These are phyloP conservation scores for Phytophthora syringae DNA, from an alignment of 352 stramenopile species.

Conservation along the genomic window DNA sequence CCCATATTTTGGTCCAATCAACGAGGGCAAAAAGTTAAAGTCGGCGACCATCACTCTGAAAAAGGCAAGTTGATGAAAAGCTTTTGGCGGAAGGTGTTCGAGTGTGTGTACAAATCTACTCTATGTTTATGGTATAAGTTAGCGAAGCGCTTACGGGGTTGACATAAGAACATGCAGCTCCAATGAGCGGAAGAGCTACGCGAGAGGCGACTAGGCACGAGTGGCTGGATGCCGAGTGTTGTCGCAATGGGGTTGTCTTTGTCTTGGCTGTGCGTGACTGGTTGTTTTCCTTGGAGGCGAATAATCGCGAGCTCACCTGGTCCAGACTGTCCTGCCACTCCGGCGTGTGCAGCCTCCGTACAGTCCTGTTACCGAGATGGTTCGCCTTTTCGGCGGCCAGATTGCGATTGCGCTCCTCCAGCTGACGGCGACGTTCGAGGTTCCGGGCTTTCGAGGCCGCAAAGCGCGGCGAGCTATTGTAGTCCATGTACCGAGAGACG, in stretches of 20 bases:
- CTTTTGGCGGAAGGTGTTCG: not conserved
- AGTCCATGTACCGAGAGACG: conserved; percentile 42
- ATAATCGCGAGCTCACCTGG: conserved; percentile 26
- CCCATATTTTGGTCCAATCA: conserved; percentile 33
- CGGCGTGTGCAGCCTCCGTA: conserved; percentile 12
- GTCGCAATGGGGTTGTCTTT: conserved; percentile 14
- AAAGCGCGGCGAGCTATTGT: conserved; percentile 43
- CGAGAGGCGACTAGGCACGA: not conserved
- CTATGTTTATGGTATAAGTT: conserved; percentile 27
- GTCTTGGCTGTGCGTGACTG: not conserved
- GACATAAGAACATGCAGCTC: conserved; percentile 10
- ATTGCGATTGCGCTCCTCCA: conserved; percentile 41
- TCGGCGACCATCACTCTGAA: conserved; percentile 25
- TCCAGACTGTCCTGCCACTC: conserved; percentile 22
- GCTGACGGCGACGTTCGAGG: conserved; percentile 39
- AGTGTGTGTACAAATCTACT: conserved; percentile 16
- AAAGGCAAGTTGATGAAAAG: not conserved
- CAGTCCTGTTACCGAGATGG: conserved; percentile 5
- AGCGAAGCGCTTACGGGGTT: conserved; percentile 6
- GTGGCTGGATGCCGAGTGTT: conserved; percentile 5
- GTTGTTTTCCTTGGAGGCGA: conserved; percentile 19
- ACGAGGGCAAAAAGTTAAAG: conserved; percentile 15
- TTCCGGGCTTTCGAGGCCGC: conserved; percentile 45
- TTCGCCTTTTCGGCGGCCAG: conserved; percentile 20
- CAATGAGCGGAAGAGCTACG: not conserved